phyloP scores from a whole-genome alignment of 169 alveolate species.

The Miamiensis avidus region DNA sequence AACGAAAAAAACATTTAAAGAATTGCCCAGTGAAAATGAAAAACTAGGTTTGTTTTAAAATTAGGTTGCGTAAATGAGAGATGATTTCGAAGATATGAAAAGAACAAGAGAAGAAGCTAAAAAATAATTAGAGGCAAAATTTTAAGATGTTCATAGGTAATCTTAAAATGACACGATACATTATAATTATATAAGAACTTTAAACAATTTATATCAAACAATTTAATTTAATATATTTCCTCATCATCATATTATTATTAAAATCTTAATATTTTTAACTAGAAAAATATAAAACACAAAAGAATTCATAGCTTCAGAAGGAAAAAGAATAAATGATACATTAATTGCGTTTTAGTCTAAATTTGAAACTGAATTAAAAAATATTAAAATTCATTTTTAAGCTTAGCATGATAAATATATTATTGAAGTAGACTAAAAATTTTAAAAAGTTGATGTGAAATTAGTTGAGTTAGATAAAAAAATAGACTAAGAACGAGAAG shows the following conservation, averaged over 20 bases:
- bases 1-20: slow-evolving; percentile 36
- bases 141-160: slow-evolving; percentile 73
- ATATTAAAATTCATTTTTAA: slow-evolving; percentile 54
- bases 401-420: slow-evolving; percentile 58
- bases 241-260: no score
- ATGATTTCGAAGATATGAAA: slow-evolving; percentile 84
- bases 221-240: no score
- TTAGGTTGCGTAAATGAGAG: slow-evolving; percentile 72
- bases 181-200: not conserved
- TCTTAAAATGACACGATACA: not conserved
- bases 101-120: slow-evolving; percentile 78
- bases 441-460: slow-evolving; percentile 51
- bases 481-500: slow-evolving; percentile 69
- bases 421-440: slow-evolving; percentile 48
- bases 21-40: slow-evolving; percentile 39
- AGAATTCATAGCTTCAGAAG: slow-evolving; percentile 81
- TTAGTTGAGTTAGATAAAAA: slow-evolving; percentile 55
- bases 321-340: slow-evolving; percentile 78
- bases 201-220: not conserved
- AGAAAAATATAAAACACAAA: slow-evolving; percentile 74
- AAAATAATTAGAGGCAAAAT: slow-evolving; percentile 85
- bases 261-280: not conserved
- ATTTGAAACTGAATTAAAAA: slow-evolving; percentile 64
- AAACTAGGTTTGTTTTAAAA: slow-evolving; percentile 48
- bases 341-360: slow-evolving; percentile 80